These are phyloP conservation scores for Arthrobotrys sinensis DNA, from an alignment of 2,329 filamentous ascomycete species.

Conservation along the genomic window DNA sequence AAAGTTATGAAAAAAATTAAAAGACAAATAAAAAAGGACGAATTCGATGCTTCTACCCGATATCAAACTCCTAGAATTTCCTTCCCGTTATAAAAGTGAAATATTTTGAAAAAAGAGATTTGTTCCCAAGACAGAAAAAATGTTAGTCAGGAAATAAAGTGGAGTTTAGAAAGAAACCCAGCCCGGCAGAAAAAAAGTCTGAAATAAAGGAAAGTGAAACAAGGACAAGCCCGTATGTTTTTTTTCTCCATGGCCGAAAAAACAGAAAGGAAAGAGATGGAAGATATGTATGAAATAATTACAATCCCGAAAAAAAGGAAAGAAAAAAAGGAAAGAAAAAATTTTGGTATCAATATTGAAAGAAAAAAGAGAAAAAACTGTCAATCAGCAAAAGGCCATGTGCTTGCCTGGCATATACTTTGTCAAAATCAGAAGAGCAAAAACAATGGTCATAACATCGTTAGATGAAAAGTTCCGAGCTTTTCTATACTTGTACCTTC, in stretches of 20 bases:
- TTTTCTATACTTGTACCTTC: slow-evolving; percentile 46
- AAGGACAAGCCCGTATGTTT: slow-evolving; percentile 29
- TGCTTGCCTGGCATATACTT: slow-evolving; percentile 17
- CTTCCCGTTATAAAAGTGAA: slow-evolving; percentile 15
- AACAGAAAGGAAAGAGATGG: background rate
- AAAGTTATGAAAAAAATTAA: slow-evolving; percentile 1
- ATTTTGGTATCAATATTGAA: slow-evolving; percentile 38
- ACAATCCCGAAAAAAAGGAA: slow-evolving; percentile 34
- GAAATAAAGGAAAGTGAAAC: slow-evolving; percentile 28
- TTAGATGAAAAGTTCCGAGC: slow-evolving; percentile 34
- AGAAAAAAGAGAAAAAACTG: slow-evolving; percentile 8
- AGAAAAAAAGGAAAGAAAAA: slow-evolving; percentile 16
- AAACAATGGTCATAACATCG: slow-evolving; percentile 21
- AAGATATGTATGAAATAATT: slow-evolving; percentile 53
- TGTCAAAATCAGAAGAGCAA: background rate
- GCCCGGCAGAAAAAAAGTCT: background rate
- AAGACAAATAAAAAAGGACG: background rate
- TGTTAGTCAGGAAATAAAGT: background rate
- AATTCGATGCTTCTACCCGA: slow-evolving; percentile 18
- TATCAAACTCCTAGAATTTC: slow-evolving; percentile 28
- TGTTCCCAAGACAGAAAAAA: slow-evolving; percentile 9
- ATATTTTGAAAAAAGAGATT: background rate
- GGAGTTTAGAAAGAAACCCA: slow-evolving; percentile 10
- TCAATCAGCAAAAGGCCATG: slow-evolving; percentile 19
- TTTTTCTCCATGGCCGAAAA: background rate